phyloP scores from a whole-genome alignment of 495 filamentous ascomycete genomes.

The Pseudevernia furfuracea region DNA sequence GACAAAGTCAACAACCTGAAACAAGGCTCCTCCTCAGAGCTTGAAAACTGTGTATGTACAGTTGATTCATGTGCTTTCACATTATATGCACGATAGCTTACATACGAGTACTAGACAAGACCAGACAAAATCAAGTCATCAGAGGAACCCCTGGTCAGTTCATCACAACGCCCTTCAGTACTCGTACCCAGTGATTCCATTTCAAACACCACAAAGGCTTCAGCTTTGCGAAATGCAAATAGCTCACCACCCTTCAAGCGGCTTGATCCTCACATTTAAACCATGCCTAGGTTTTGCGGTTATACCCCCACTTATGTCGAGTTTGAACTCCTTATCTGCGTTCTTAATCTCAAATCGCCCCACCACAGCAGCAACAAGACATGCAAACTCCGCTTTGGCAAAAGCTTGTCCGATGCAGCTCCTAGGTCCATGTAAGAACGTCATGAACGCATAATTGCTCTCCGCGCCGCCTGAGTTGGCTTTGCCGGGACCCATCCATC shows the following conservation, averaged over 20 bases:
- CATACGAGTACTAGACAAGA: background rate
- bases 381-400: conserved; percentile 76
- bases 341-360: conserved; percentile 62
- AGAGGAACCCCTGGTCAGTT: too few relatives aligned
- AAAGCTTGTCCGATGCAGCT: conserved; percentile 78
- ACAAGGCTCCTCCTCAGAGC: too few relatives aligned
- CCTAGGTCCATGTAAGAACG: conserved; percentile 75
- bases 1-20: background rate
- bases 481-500: conserved; percentile 56
- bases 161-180: too few relatives aligned
- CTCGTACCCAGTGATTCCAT: background rate
- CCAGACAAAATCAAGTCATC: background rate
- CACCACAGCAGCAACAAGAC: conserved; percentile 66
- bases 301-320: conserved; percentile 51
- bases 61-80: background rate
- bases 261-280: conserved; percentile 51
- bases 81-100: background rate
- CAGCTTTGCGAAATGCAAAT: background rate
- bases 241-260: conserved; percentile 55
- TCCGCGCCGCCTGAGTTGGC: conserved; percentile 47
- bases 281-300: conserved; percentile 60
- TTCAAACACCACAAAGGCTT: background rate
- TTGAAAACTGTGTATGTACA: too few relatives aligned
- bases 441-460: conserved; percentile 67
- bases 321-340: conserved; percentile 48